Base-by-base conservation (phyloP, 805 yeast genomes). In the Starmera quercuum region DNA sequence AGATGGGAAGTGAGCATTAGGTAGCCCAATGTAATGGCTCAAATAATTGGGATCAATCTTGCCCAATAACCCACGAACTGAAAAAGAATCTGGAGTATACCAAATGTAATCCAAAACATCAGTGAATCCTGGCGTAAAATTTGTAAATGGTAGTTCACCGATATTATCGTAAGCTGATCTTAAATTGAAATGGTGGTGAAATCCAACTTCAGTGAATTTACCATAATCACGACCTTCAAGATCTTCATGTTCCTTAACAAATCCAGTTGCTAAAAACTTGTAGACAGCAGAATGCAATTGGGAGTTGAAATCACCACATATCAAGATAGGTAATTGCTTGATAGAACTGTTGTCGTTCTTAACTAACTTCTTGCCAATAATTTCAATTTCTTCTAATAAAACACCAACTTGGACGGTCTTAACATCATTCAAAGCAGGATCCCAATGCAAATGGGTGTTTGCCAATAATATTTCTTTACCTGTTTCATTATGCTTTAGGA, bases 361-460 rank as follows among this genome's bases (percentile, higher is more conserved):
- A 39, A 31, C 11, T 34, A 19, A 25, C 32, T 38, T 41, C 50
- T 74, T 75, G 28, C 78, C 61, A 31, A 84, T 58, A 6, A 63
- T 62, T 53, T 85, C 92, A 51, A 94, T 60, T 59, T 92, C 95
- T 49, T 90, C 97, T 48, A 92, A 62, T 42, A 92, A 64, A 20
- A 92, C 81, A 28, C 95, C 97, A 36, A 84, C 92, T 64, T 92
- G 98, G 62, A 92, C 81, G 3, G 97, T 77, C 58, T 92, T 92
- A 36, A 92, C 99, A 61, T 92, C 99, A 54, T 85, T 85, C 53
- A 79, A 84, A 32, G 83, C 85, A 4, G 98, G 98, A 64, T 92
- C 97, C 97, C 98, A 92, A 58, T 90, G 97, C 56, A 92, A 73
- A 68, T 92, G 99, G 0, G 97, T 90, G 50, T 87, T 90, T 4